Evolutionary conservation across 192 early-diverging fungal species (phyloP), one percentile per base, ranked within the genome.

Genomic region (Coemansia sp.): DNA sequence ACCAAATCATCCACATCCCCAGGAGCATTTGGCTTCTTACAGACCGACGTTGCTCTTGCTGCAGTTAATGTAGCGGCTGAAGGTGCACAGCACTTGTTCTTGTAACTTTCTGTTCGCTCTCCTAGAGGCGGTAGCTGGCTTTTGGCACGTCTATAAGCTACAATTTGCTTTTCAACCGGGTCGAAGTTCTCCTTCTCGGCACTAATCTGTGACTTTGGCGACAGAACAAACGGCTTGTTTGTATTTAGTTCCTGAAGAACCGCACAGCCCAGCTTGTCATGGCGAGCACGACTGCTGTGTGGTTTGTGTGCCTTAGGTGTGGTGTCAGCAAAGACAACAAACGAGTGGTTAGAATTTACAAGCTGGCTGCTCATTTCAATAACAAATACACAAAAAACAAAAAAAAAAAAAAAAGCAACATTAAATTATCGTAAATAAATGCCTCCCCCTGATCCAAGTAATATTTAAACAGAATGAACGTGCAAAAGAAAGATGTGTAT

Each of bases 161-260:
- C 63, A 42, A 72, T 31, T 16, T 57, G 49, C 36, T 65, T 65
- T 23, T 37, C 49, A 33, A 61, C 44, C 10, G 59, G 58, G 40
- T 72, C 69, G 61, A 72, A 72, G 50, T 72, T 72, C 54, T 72
- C 69, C 58, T 72, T 72, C 45, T 65, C 63, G 0, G 63, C 58
- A n/a, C 43, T 26, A 26, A 65, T 38, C 12, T 53, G 63, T 15
- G 69, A 72, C 28, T 49, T 56, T 11, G 69, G 69, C 10, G 69
- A 65, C 9, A 72, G 52, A 5, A 14, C 28, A 40, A 50, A 58
- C 26, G 45, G 36, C 26, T 58, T 58, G 43, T 58, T 63, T 3
- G 39, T 26, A 10, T 20, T 54, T 2, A 53, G 40, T 10, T 53
- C 55, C n/a, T 57, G 60, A 18, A 69, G 37, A 28, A 53, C 59